Base-by-base conservation (phyloP, 148 eudicot species). In the Rhododendron mucronatum region DNA sequence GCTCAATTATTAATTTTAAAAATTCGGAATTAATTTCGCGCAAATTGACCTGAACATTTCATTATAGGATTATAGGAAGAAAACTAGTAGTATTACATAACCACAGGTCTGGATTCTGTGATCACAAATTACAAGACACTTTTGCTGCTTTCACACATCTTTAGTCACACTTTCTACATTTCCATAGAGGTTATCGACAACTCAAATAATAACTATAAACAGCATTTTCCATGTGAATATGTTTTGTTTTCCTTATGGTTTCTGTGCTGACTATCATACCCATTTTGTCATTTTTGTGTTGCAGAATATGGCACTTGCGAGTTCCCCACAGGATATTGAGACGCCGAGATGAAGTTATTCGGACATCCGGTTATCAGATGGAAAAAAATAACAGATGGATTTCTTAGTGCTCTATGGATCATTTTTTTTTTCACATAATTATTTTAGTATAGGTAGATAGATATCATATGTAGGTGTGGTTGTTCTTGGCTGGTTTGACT, bases 241-340 rank as follows among this genome's bases (percentile, higher is more conserved):
- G 21, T 55, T 15, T 2, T 51, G 16, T 55, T 12, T 10, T 18
- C 39, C 4, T 3, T 20, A 53, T 45, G 50, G 13, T 53, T 86
- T 8, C 13, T 37, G 7, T 63, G 15, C 33, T 74, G 45, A 23
- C 44, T 35, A 18, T 80, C 20, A 41, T 41, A 41, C 45, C 9
- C 80, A 18, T n/a, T 2, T 61, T 75, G 33, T 14, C 26, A 23
- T 55, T 78, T 74, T 20, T n/a, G 65, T 23, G 73, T 90, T 92
- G 93, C 94, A 95, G 97, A 91, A 63, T 95, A 84, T 79, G 98
- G 98, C 84, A 93, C 76, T 78, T 96, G 98, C 88, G 82, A 88
- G 87, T 96, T 92, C 87, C 96, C 98, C 0, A 93, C 96, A 2
- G 92, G 94, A 14, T 86, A 92, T 51, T 95, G 87, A 88, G 26